Percentiles rank a stretch among this genome's conserved stretches.
phyloP scores from a whole-genome alignment of 2,329 filamentous ascomycete species.

The Botrytis elliptica region DNA sequence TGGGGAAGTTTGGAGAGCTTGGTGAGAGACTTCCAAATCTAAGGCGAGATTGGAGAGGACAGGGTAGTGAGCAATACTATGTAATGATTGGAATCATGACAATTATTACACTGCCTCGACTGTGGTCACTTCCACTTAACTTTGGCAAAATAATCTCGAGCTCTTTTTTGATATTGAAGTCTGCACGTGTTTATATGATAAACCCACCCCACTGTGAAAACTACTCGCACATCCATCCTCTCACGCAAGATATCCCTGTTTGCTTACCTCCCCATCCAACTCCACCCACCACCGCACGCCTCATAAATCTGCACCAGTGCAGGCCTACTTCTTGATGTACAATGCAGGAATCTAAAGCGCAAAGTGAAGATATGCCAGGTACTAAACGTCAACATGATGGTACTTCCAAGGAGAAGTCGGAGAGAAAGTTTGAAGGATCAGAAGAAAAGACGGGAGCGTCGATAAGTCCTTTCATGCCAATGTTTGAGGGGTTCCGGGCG shows the following conservation, averaged over 20 bases:
- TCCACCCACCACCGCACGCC: conserved; percentile 8
- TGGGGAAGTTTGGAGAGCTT: background rate
- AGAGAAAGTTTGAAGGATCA: conserved; percentile 45
- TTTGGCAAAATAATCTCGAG: too few relatives aligned
- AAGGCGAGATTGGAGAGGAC: background rate
- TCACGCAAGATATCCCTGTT: background rate
- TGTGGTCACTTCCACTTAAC: background rate
- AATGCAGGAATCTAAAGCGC: conserved; percentile 1
- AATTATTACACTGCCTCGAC: background rate
- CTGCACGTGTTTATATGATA: conserved; percentile 13
- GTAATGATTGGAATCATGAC: background rate
- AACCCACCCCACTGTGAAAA: background rate
- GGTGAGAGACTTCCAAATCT: background rate
- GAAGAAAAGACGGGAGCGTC: conserved; percentile 35
- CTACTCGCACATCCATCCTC: background rate
- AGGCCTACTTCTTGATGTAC: background rate
- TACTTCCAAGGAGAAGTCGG: conserved; percentile 16
- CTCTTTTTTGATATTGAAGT: background rate
- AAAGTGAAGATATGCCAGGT: conserved; percentile 14
- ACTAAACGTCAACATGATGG: conserved; percentile 22
- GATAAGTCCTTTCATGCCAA: conserved; percentile 56
- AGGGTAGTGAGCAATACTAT: background rate
- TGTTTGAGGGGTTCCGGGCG: conserved; percentile 83
- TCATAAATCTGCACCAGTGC: conserved; percentile 13
- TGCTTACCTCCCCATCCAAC: conserved; percentile 9